Base-by-base conservation (phyloP, 2,329 filamentous ascomycete species). In the Coniochaeta pulveracea region DNA sequence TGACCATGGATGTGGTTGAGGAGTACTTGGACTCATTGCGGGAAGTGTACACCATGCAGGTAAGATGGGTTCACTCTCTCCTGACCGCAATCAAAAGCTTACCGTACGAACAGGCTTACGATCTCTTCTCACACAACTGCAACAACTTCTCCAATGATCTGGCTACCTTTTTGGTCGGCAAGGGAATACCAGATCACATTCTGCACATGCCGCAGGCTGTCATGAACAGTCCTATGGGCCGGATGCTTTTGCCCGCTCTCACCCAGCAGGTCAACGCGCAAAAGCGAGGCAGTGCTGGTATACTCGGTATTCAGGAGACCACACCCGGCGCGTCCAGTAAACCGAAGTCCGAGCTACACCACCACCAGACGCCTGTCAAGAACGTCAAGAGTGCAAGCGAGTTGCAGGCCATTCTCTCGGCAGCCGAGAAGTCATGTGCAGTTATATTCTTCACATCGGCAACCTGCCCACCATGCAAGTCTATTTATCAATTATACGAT, bases 121-220 rank as follows among this genome's bases (percentile, higher is more conserved):
- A 95, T 50, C 62, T 95, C 5, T 94, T 72, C 54, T 84, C 61
- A 46, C 86, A 95, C 57, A 98, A 98, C 52, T 96, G 89, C 63
- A 98, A 96, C 61, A 95, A 95, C 56, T 98, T 96, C 56, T 85
- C 83, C 4, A 89, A 96, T 49, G 86, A 94, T 40, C 79, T 96
- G 43, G 66, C 85, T 41, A 91, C 84, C 55, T 96, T 96, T 42
- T 64, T 96, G 0, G 64, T 95, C 1, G 89, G 91, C 15, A 82
- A 78, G 45, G 83, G 85, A 3, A 96, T 96, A 38, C 91, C 91
- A 0, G 71, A 78, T 1, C 78, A 93, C 47, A 96, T 98, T 43
- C 72, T 75, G 19, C 85, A 80, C 43, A 77, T 96, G 51, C 89
- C 89, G 0, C 71, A 86, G 47, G 81, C 79, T 1, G 88, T 96